These are phyloP conservation scores for Paraphaeosphaeria sporulosa DNA, from an alignment of 2,329 filamentous ascomycete species.

Conservation along the genomic window DNA sequence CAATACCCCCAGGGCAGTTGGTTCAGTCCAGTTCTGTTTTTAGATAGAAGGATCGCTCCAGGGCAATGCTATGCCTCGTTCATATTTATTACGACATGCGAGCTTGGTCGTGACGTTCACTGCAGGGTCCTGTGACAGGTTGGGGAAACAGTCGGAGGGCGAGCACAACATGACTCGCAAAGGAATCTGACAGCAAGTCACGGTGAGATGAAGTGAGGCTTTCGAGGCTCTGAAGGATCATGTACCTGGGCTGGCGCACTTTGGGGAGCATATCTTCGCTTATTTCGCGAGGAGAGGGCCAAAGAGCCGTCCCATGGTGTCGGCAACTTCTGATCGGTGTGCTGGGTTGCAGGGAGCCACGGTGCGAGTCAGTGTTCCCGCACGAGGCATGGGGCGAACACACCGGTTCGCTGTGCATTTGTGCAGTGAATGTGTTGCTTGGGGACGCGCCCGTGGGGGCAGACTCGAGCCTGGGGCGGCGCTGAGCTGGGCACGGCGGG, in stretches of 20 bases:
- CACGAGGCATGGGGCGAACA: constrained; percentile 5
- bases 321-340: constrained; percentile 11
- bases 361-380: constrained; percentile 4
- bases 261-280: constrained; percentile 1
- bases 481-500: too few relatives aligned
- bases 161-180: not conserved
- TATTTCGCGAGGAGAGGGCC: constrained; percentile 6
- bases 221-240: not conserved
- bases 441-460: not conserved
- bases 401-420: not conserved
- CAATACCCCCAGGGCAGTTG: constrained; percentile 13
- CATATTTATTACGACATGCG: not conserved
- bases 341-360: constrained; percentile 8
- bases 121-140: not conserved
- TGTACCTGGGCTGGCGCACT: not conserved
- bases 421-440: not conserved
- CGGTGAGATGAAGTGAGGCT: constrained; percentile 6
- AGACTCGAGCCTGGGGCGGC: not conserved
- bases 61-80: constrained; percentile 7
- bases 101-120: not conserved
- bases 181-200: not conserved
- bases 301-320: not conserved
- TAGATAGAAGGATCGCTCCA: constrained; percentile 7
- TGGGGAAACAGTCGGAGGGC: not conserved
- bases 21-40: constrained; percentile 25